Evolutionary conservation across 305 asterid genomes (phyloP).

Genomic region (Striga hermonthica): DNA sequence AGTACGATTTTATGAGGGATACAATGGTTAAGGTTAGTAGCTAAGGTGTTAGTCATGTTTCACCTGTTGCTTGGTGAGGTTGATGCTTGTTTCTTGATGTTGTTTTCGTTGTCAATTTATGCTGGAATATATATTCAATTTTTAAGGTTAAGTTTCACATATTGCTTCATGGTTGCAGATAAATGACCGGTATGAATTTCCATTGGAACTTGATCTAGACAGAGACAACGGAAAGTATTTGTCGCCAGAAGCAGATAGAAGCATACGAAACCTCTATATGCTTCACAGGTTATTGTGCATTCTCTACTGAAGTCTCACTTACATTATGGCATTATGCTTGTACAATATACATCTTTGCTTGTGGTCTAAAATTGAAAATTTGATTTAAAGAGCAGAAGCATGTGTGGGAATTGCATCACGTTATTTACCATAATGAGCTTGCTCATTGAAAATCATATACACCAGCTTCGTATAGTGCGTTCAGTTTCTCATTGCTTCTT

Average conservation of each 20-base stretch:
- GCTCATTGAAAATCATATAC: conserved; percentile 10
- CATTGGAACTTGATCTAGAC: conserved; percentile 95
- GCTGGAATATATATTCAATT: conserved; percentile 7
- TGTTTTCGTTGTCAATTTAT: conserved; percentile 14
- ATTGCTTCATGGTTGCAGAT: conserved; percentile 54
- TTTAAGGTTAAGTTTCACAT: conserved; percentile 9
- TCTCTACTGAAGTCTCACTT: conserved; percentile 20
- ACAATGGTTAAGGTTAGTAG: conserved; percentile 89
- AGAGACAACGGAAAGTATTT: conserved; percentile 88
- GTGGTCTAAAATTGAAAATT: conserved; percentile 3
- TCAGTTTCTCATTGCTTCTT: conserved; percentile 15
- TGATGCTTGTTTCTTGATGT: conserved; percentile 5
- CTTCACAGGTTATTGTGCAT: conserved; percentile 77
- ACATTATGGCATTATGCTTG: conserved; percentile 11
- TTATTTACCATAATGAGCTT: conserved; percentile 12
- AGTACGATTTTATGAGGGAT: conserved; percentile 87
- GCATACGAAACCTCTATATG: conserved; percentile 82
- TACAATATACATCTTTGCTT: conserved; percentile 9
- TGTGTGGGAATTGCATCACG: conserved; percentile 2
- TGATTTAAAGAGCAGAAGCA: conserved; percentile 24
- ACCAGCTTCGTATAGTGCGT: conserved; percentile 7
- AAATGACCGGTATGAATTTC: conserved; percentile 97
- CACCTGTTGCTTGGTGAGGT: conserved; percentile 16
- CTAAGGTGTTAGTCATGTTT: conserved; percentile 5
- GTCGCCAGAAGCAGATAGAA: conserved; percentile 91